Base-by-base conservation (phyloP, 768 basidiomycete genomes). In the Trametes cinnabarina region DNA sequence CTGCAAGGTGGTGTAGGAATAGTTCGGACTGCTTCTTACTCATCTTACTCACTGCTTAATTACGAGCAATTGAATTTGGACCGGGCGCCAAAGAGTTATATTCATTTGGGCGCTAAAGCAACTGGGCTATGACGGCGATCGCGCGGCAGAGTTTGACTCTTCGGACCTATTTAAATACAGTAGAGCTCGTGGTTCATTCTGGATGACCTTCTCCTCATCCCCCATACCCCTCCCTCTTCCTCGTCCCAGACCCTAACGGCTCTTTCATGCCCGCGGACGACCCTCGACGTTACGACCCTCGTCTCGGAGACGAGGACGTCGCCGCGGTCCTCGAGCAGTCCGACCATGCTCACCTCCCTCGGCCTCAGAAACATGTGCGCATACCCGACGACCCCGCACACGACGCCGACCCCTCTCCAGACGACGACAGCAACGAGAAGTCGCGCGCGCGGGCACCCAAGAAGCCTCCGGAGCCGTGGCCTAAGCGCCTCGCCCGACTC, bases 271-370 rank as follows among this genome's bases (percentile, higher is more conserved):
- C 9, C 41, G 52, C 47, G 59, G 56, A 43, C 47, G 37, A 40
- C 39, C 55, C 43, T n/a, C 57, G 44, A 15, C 60, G 42, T 22
- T 63, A 62, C 54, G 70, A 71, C 51, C 69, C 67, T 14, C 67
- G 70, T 25, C 62, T 71, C 46, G 67, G 70, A n/a, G 68, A 69
- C 51, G 68, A 71, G 58, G 63, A 58, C 25, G 7, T 32, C 30
- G 30, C 30, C 30, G 30, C 30, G 7, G 42, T 42, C 12, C 60
- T 53, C 55, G 63, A 63, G 8, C 56, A 60, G n/a, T 55, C 47
- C 20, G 42, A 41, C 8, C 26, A 30, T 22, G 37, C 12, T 32
- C 51, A 26, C 39, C 20, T 11, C 3, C 22, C 50, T n/a, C 50
- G 51, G 14, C 39, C 48, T n/a, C 58, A 50, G 22, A 56, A 40